Conservation (phyloP, 2,329 filamentous ascomycete species). For the Trichoderma afroharzianum region DNA sequence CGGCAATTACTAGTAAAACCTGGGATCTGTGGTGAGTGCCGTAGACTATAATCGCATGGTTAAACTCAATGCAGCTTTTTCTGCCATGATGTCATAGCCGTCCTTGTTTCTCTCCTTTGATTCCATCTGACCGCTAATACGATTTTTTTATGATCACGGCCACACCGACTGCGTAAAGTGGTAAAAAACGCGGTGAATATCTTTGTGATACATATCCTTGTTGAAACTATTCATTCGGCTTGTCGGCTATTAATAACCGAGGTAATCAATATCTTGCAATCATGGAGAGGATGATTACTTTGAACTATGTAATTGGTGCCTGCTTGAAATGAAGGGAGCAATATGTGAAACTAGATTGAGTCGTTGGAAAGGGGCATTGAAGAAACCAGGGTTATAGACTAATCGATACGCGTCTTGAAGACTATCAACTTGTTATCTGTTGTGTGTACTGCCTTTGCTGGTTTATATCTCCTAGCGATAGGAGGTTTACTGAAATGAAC, state of each 20-base stretch:
- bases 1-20: not conserved
- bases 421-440: not conserved
- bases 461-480: not conserved
- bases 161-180: not conserved
- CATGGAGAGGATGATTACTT: not conserved
- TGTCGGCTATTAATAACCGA: not conserved
- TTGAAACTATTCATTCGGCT: not conserved
- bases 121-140: not conserved
- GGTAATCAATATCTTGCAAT: not conserved
- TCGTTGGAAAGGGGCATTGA: not conserved
- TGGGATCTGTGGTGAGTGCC: not conserved
- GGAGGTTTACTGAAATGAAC: not conserved
- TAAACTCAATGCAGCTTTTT: constrained; percentile 3
- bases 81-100: constrained; percentile 7
- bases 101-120: not conserved
- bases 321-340: not conserved
- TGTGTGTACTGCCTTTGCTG: not conserved
- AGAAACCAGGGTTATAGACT: not conserved
- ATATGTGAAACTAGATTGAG: not conserved
- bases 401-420: not conserved
- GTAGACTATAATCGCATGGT: not conserved
- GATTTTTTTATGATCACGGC: not conserved
- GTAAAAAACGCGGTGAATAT: not conserved
- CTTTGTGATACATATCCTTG: not conserved
- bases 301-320: not conserved